These are phyloP conservation scores for Diphasiastrum complanatum DNA, from an alignment of 83 land plant species.

Conservation along the genomic window DNA sequence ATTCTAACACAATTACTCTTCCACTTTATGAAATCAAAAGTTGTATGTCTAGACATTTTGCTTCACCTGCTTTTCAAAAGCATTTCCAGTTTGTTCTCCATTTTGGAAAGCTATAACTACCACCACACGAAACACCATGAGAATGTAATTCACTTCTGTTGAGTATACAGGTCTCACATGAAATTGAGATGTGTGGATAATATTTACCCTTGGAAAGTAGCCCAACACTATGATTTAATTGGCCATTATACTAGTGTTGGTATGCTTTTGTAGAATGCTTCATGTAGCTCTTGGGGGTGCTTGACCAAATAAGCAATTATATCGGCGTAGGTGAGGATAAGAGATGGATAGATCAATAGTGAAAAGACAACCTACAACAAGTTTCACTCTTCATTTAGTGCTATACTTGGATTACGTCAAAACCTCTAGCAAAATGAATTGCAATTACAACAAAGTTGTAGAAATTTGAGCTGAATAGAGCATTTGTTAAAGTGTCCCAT, in stretches of 20 bases:
- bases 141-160: constrained; percentile 60
- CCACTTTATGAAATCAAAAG: background rate
- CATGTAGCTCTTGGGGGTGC: constrained; percentile 39
- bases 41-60: background rate
- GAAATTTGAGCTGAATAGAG: too few relatives aligned
- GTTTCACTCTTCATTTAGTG: too few relatives aligned
- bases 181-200: constrained; percentile 51
- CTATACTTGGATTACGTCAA: too few relatives aligned
- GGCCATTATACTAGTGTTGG: constrained; percentile 66
- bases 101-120: constrained; percentile 56
- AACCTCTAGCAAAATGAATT: too few relatives aligned
- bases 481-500: too few relatives aligned
- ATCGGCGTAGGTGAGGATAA: constrained; percentile 59
- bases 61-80: constrained; percentile 45
- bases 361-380: constrained; percentile 52
- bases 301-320: constrained; percentile 60
- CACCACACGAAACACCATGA: constrained; percentile 54
- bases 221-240: constrained; percentile 52
- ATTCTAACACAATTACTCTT: background rate
- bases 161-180: constrained; percentile 57
- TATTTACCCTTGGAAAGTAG: constrained; percentile 61
- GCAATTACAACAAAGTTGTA: too few relatives aligned
- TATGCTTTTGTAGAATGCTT: constrained; percentile 64
- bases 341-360: constrained; percentile 47
- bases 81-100: constrained; percentile 56